These are phyloP conservation scores for Exophiala mesophila DNA, from an alignment of 2,329 filamentous ascomycete species.

Conservation along the genomic window DNA sequence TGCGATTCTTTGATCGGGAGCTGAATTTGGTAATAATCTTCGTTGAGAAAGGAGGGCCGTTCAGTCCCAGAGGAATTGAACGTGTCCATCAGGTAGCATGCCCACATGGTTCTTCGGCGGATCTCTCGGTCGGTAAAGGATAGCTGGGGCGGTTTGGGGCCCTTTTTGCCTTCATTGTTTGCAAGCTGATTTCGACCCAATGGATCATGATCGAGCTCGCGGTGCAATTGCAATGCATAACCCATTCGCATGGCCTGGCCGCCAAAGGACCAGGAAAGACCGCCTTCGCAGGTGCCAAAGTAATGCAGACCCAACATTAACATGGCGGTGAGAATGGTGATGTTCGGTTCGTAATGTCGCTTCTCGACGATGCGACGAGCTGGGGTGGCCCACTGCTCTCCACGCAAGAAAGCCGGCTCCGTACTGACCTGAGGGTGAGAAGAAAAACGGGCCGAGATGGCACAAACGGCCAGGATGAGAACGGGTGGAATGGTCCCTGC, in stretches of 20 bases:
- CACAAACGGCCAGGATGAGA: constrained; percentile 86
- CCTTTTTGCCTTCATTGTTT: constrained; percentile 13
- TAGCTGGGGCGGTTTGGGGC: constrained; percentile 53
- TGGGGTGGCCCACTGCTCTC: constrained; percentile 82
- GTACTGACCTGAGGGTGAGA: constrained; percentile 74
- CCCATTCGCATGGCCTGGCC: constrained; percentile 96
- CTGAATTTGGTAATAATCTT: constrained; percentile 83
- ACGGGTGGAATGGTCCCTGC: constrained; percentile 80
- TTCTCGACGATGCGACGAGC: constrained; percentile 83
- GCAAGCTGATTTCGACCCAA: constrained; percentile 51
- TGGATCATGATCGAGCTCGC: constrained; percentile 80
- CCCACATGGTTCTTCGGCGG: constrained; percentile 92
- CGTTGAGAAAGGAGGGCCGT: constrained; percentile 82
- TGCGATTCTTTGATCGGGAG: constrained; percentile 85
- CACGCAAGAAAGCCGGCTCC: constrained; percentile 75
- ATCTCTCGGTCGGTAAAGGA: constrained; percentile 94
- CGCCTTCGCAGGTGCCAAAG: constrained; percentile 94
- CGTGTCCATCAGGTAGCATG: constrained; percentile 93
- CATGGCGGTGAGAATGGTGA: constrained; percentile 89
- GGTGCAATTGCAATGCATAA: constrained; percentile 88
- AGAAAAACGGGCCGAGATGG: constrained; percentile 91
- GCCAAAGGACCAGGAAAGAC: constrained; percentile 90
- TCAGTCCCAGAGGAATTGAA: constrained; percentile 96
- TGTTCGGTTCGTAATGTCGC: constrained; percentile 90
- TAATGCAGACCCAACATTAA: constrained; percentile 86